Evolutionary conservation across 2,329 filamentous ascomycete species (phyloP).

Genomic region (Rhynchosporium agropyri): DNA sequence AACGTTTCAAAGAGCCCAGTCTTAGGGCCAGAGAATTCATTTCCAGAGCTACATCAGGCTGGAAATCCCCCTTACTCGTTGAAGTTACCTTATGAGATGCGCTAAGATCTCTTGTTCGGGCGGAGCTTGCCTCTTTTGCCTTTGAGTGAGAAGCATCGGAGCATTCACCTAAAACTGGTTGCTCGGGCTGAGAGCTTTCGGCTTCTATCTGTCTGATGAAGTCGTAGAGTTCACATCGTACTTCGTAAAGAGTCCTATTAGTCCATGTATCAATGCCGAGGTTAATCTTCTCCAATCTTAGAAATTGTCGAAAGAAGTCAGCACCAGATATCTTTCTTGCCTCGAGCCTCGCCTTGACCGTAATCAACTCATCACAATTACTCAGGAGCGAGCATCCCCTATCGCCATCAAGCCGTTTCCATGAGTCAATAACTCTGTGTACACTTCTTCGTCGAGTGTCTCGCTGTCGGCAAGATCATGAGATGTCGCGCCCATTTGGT

Average conservation of each 20-base stretch:
- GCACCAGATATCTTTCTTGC: neutral
- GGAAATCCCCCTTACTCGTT: neutral
- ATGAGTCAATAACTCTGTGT: neutral
- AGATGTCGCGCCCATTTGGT: neutral
- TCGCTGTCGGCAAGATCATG: neutral
- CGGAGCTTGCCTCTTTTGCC: neutral
- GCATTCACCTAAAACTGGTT: neutral
- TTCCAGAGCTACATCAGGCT: neutral
- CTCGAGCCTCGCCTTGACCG: neutral
- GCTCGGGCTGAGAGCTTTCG: neutral
- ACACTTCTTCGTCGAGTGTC: neutral
- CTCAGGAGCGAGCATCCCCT: neutral
- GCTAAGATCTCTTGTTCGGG: neutral
- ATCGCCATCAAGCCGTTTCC: slow-evolving; percentile 4
- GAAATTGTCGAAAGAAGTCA: neutral
- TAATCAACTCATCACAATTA: neutral
- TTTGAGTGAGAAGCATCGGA: neutral
- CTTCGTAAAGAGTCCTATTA: neutral
- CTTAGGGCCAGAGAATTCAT: neutral
- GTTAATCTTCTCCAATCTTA: neutral
- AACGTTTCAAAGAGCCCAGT: neutral
- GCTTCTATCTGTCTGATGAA: neutral
- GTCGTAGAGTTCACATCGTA: neutral
- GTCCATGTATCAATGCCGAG: neutral
- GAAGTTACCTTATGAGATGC: neutral